Evolutionary conservation across 2,329 filamentous ascomycete species (phyloP), one percentile per base, ranked within the genome.

Genomic region (Elsinoe australis): DNA sequence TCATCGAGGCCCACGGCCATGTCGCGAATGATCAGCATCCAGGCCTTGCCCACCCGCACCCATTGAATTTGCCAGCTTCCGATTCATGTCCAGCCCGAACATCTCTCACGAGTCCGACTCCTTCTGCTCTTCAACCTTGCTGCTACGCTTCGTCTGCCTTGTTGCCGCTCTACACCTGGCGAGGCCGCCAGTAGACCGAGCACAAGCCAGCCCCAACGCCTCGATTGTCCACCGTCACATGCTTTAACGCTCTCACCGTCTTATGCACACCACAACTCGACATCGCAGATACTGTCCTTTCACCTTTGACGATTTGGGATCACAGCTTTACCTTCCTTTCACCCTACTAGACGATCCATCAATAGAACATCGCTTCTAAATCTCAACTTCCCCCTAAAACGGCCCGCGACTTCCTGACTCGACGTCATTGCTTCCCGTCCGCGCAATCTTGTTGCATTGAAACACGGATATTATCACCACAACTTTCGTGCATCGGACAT

Each of bases 331-430:
- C 26, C 9, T 44, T 24, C 24, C 8, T 21, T 7, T 7, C 26
- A 15, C 14, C 26, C 39, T 44, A 44, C 26, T 32, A 24, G 12
- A 44, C 24, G 10, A 44, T 32, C 39, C 17, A 17, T 17, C 24
- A 9, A 9, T 32, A 19, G 18, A 17, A 7, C n/a, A 44, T 26
- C 21, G 28, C 17, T 21, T 21, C 10, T 24, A 41, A 3, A 26
- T 15, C 14, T 24, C 21, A 26, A 41, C 17, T 41, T 7, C 8
- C 36, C 36, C 19, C 36, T 41, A 41, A 41, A 26, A 14, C 28
- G 17, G 4, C 31, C 15, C 39, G 39, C 39, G 39, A 44, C 39
- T 44, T 44, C 39, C 39, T 44, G 39, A 44, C 39, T 44, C 39
- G 24, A 44, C 39, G 39, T 44, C 39, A 44, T 44, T 44, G 39